phyloP scores from a whole-genome alignment of 345 rosid species.

The Reutealis trisperma region DNA sequence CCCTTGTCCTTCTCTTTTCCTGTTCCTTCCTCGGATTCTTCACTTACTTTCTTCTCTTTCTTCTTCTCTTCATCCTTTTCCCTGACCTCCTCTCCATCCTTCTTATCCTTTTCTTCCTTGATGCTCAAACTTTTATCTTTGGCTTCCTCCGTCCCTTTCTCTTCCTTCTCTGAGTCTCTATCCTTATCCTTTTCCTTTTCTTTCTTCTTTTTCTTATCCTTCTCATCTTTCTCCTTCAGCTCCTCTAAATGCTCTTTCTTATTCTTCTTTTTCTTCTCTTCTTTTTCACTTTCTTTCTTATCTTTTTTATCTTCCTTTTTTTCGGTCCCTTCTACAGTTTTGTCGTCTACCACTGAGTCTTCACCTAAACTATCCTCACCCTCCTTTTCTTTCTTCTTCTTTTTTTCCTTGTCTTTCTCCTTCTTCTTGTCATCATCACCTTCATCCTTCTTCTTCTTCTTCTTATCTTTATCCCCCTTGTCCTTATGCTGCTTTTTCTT shows the following conservation, averaged over 20 bases:
- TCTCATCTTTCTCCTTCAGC: constrained; percentile 1
- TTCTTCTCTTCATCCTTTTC: constrained; percentile 4
- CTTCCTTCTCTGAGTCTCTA: constrained; percentile 13
- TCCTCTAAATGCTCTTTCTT: constrained; percentile 13
- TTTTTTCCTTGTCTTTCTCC: constrained; percentile 4
- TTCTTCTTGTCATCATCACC: not conserved
- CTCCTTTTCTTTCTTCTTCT: constrained; percentile 1
- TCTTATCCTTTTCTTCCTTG: not conserved
- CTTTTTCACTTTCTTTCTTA: constrained; percentile 2
- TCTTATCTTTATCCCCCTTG: not conserved
- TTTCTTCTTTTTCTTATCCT: constrained; percentile 15
- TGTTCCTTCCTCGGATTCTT: not conserved
- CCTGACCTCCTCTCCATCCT: not conserved
- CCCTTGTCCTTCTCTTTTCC: constrained; percentile 4
- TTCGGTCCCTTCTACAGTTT: constrained; percentile 6
- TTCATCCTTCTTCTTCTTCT: constrained; percentile 1
- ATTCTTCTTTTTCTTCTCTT: constrained; percentile 7
- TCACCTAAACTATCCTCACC: not conserved
- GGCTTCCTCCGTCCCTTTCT: not conserved
- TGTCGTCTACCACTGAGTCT: constrained; percentile 7
- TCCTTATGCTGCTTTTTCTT: constrained; percentile 26
- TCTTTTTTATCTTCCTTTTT: constrained; percentile 25
- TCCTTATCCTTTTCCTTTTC: not conserved
- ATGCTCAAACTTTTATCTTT: not conserved
- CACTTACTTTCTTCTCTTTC: not conserved